Evolutionary conservation across 441 rosid genomes (phyloP), one percentile per base, ranked within the genome.

Genomic region (Mallotus repandus): DNA sequence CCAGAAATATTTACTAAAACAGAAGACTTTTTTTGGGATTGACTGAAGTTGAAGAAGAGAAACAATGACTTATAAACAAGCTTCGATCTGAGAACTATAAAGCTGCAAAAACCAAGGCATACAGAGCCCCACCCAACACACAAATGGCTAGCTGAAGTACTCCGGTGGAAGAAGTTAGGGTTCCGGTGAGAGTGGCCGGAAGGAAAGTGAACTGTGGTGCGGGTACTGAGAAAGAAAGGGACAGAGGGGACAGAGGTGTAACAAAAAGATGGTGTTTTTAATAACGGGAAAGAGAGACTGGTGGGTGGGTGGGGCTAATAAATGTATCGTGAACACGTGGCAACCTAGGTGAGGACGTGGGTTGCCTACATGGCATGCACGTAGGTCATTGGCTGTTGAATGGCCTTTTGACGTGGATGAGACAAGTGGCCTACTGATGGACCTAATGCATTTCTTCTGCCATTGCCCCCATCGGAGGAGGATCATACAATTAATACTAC

Each of bases 211-310:
- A 68, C 19, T 50, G 41, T 18, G 9, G 56, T 9, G 64, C 9
- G 60, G n/a, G 43, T 66, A 14, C 0, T 1, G 18, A 21, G 46
- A 63, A 70, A n/a, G 61, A 62, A 35, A 55, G 21, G 35, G 49
- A 48, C 13, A 54, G 54, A 54, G 14, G 14, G 21, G 70, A 54
- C 54, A 65, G 70, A 58, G 66, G 41, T 10, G 81, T 59, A 65
- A 78, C 69, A 49, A 76, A 66, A 61, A 74, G 76, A 54, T 13
- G 57, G 58, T 58, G 69, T 38, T 52, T 74, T 72, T 72, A 78
- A 72, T 58, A 81, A 81, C 85, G 83, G 83, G 77, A 68, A 79
- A 76, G 76, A 46, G 70, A 63, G 62, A 69, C 15, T 15, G 69
- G 50, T n/a, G 10, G 49, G 76, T 72, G 0, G 74, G 71, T 71